Evolutionary conservation across 2,329 filamentous ascomycete genomes (phyloP).

Genomic region (Juglanconis oblonga): DNA sequence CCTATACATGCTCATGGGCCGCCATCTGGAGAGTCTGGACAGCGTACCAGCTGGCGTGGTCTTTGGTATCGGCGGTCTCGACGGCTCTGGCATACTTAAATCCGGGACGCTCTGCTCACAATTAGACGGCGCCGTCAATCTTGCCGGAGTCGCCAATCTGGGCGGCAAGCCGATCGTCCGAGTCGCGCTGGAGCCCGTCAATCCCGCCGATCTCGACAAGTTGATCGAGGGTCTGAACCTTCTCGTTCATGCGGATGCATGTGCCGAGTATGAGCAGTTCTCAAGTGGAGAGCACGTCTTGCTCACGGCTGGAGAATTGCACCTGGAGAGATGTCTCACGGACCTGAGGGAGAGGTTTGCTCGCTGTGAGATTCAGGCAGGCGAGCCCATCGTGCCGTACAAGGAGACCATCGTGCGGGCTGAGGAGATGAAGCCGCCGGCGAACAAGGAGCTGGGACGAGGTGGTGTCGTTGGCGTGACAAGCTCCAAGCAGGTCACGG

Average conservation of each 20-base stretch:
- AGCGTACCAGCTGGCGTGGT: constrained; percentile 91
- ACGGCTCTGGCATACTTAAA: constrained; percentile 84
- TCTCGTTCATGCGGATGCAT: constrained; percentile 91
- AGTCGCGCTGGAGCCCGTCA: constrained; percentile 89
- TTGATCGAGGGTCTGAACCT: constrained; percentile 87
- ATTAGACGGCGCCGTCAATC: constrained; percentile 80
- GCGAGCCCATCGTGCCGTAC: constrained; percentile 92
- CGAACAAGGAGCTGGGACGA: constrained; percentile 79
- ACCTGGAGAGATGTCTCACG: constrained; percentile 89
- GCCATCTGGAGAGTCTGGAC: constrained; percentile 76
- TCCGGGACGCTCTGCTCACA: constrained; percentile 91
- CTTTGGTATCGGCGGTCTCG: constrained; percentile 90
- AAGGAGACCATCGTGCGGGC: constrained; percentile 85
- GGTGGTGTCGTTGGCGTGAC: constrained; percentile 75
- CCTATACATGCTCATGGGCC: constrained; percentile 94
- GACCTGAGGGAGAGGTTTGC: constrained; percentile 92
- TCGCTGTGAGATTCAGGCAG: constrained; percentile 89
- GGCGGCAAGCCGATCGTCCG: constrained; percentile 88
- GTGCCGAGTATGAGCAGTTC: constrained; percentile 92
- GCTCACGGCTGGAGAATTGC: constrained; percentile 87
- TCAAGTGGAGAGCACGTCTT: constrained; percentile 93
- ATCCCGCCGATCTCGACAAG: constrained; percentile 86
- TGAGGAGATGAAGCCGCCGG: constrained; percentile 88
- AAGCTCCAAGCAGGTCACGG: constrained; percentile 79
- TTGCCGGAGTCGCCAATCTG: constrained; percentile 77